phyloP scores from a whole-genome alignment of 2,329 filamentous ascomycete genomes.

The Lasiodiplodia citricola region DNA sequence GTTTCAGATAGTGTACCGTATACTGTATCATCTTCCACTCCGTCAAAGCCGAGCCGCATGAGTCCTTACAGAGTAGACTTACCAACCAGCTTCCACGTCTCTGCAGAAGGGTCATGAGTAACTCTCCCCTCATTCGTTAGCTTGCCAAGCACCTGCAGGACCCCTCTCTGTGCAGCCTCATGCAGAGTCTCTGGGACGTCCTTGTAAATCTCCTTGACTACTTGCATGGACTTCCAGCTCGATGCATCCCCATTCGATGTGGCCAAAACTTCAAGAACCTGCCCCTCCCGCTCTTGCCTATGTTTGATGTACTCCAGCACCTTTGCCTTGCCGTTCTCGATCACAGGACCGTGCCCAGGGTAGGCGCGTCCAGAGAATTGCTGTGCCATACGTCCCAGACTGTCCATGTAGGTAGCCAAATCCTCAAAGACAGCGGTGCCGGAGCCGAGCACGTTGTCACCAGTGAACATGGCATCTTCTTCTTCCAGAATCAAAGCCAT shows the following conservation, averaged over 20 bases:
- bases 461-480: conserved; percentile 83
- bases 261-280: conserved; percentile 43
- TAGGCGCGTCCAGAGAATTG: conserved; percentile 75
- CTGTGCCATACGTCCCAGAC: conserved; percentile 70
- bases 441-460: conserved; percentile 86
- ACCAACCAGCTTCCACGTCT: conserved; percentile 42
- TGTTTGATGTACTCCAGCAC: conserved; percentile 76
- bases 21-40: neutral
- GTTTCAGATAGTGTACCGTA: neutral
- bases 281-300: conserved; percentile 65
- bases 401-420: conserved; percentile 69
- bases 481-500: conserved; percentile 78
- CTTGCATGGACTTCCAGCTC: conserved; percentile 73
- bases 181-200: conserved; percentile 79
- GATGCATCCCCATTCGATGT: conserved; percentile 31
- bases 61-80: conserved; percentile 36
- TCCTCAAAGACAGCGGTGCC: conserved; percentile 87
- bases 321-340: conserved; percentile 73
- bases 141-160: conserved; percentile 81
- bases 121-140: conserved; percentile 76
- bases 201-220: conserved; percentile 87
- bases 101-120: conserved; percentile 38
- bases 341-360: conserved; percentile 83
- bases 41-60: neutral
- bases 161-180: conserved; percentile 74